Evolutionary conservation across 1,284 basidiomycete species (phyloP).

Genomic region (Coniferiporia weirii): DNA sequence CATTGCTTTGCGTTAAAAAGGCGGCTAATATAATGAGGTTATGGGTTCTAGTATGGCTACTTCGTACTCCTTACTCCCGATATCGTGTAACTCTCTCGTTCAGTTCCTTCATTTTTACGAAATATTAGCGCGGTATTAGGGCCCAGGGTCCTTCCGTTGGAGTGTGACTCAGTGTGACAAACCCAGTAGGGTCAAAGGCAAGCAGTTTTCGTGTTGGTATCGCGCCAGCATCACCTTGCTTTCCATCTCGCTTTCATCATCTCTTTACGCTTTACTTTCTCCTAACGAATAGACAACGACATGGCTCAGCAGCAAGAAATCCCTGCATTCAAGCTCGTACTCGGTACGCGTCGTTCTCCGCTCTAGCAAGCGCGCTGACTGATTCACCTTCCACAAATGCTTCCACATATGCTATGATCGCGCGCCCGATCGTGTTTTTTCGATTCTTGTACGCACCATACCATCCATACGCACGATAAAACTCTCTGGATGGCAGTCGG

Average conservation of each 20-base stretch:
- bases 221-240: slow-evolving; percentile 1
- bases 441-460: background rate
- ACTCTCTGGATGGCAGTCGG: slow-evolving; percentile 58
- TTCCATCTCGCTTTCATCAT: slow-evolving; percentile 17
- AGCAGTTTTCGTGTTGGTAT: slow-evolving; percentile 11
- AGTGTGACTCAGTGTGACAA: background rate
- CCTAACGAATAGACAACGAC: slow-evolving; percentile 36
- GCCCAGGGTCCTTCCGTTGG: background rate
- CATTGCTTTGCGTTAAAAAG: too few species aligned
- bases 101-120: too few species aligned
- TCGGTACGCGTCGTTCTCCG: slow-evolving; percentile 55
- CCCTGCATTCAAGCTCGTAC: slow-evolving; percentile 98
- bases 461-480: slow-evolving; percentile 11
- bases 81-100: too few species aligned
- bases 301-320: slow-evolving; percentile 31
- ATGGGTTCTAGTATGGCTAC: background rate
- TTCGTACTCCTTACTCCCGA: too few species aligned
- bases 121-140: background rate
- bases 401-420: slow-evolving; percentile 24
- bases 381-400: slow-evolving; percentile 20
- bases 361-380: slow-evolving; percentile 20
- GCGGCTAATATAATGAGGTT: background rate
- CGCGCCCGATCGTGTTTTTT: slow-evolving; percentile 1
- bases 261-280: slow-evolving; percentile 18
- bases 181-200: slow-evolving; percentile 3